Base-by-base conservation (phyloP, 1,139 yeast species). In the Diutina rugosa region DNA sequence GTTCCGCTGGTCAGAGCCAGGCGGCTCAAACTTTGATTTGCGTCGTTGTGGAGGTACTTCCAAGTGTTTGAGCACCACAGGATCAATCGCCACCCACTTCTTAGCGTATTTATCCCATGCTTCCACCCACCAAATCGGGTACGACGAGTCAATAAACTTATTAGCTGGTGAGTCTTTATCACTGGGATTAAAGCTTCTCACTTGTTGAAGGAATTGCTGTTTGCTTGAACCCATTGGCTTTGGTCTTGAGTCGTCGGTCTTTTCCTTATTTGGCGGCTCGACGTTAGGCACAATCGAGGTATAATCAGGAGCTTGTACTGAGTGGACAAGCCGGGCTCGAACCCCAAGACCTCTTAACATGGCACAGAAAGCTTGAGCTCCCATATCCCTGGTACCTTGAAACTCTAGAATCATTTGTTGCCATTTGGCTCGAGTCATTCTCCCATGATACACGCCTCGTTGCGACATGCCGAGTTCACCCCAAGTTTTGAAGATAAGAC, bases 81-180 rank as follows among this genome's bases (percentile, higher is more conserved):
- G 95, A 63, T 93, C 98, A 1, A 90, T 76, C 4, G 95, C 82
- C n/a, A 90, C 78, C 96, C 97, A 91, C 59, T 78, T 80, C 58
- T 82, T 78, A 5, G 82, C 70, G 59, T 78, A 81, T 56, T 78
- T 78, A 66, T 93, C 93, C 95, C 96, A 93, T 0, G 88, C 97
- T 67, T 93, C 99, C 16, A 83, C 84, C 99, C 99, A 93, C 65
- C 87, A 90, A 0, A 90, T 76, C 0, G 98, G 98, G 64, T 73
- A 85, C 4, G 67, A 64, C 0, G 81, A 72, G 26, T 69, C 69
- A 7, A 68, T 69, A 38, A 67, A 61, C n/a, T 48, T 30, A 53
- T 52, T 46, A 54, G 44, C 49, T 18, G n/a, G 32, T 26, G 16
- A 41, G 57, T 46, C 26, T 57, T 56, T 7, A 58, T 26, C 1